Evolutionary conservation across 768 basidiomycete species (phyloP).

Genomic region (Leccinum subgranulosum): DNA sequence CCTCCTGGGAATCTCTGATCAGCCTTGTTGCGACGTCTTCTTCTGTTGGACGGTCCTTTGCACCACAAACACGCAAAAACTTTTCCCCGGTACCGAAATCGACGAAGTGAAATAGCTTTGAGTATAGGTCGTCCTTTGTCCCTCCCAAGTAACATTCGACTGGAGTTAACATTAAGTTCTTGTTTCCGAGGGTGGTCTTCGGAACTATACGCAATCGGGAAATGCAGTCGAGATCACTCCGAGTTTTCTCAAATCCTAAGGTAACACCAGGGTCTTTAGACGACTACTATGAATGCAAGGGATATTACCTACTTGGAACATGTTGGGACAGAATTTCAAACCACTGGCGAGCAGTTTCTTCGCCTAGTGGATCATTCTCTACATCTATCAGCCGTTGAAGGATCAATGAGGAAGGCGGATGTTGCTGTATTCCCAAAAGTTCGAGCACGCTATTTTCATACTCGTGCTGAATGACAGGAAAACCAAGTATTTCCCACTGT

Average conservation of each 20-base stretch:
- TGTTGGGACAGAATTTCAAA: constrained; percentile 63
- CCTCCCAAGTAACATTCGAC: constrained; percentile 53
- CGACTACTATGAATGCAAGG: constrained; percentile 40
- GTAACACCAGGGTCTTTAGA: neutral
- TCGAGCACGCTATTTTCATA: too few species aligned
- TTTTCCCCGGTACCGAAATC: constrained; percentile 80
- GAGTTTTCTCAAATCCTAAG: constrained; percentile 48
- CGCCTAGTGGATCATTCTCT: constrained; percentile 48
- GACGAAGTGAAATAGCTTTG: constrained; percentile 46
- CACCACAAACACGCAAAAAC: constrained; percentile 82
- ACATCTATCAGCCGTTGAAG: constrained; percentile 42
- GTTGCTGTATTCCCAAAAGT: constrained; percentile 9
- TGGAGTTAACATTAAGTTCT: constrained; percentile 40
- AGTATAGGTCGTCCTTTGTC: constrained; percentile 53
- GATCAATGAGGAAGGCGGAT: constrained; percentile 60
- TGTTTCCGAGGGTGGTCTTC: constrained; percentile 28
- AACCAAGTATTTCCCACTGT: too few species aligned
- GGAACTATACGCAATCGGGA: constrained; percentile 65
- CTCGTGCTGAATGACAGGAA: too few species aligned
- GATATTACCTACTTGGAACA: constrained; percentile 44
- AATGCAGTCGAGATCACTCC: constrained; percentile 51
- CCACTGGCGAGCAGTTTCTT: constrained; percentile 53
- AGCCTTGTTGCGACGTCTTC: constrained; percentile 72
- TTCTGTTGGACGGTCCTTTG: constrained; percentile 76
- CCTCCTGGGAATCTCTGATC: constrained; percentile 58